Evolutionary conservation across 306 rosid species (phyloP), one percentile per base, ranked within the genome.

Genomic region (Cicer cuneatum): DNA sequence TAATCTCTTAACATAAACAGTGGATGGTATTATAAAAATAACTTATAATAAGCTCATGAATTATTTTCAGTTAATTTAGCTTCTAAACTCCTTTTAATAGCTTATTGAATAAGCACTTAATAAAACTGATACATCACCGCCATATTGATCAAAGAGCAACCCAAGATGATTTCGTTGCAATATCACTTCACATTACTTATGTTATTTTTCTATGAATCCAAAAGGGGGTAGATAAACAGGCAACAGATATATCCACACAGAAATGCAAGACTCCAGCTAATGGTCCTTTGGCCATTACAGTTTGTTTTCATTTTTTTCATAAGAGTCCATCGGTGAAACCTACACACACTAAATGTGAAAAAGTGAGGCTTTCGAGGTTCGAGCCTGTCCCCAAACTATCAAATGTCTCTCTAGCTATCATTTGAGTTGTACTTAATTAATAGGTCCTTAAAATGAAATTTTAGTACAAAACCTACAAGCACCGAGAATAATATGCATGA

Each of bases 111-210:
- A 60, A 16, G 35, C 49, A 42, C 52, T 6, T 2, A 5, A 1
- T 41, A 14, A 16, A 64, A 35, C 15, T 11, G 19, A 64, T 49
- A 33, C 42, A 45, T 37, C 73, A 46, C 47, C 35, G 38, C 15
- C 16, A 24, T 7, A 41, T 11, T 75, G 54, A 54, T 47, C 49
- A 8, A 77, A 59, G 54, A 37, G 37, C 56, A 60, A 72, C 56
- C 42, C 29, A 8, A 19, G 47, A 69, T 7, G 37, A 19, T 54
- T 40, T 12, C 46, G 38, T 19, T 19, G 49, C 11, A 18, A 58
- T 24, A 73, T 73, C 74, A 53, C 66, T 53, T 78, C 8, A 19
- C 19, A 52, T 60, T 35, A 59, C 57, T 37, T 78, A 42, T 7
- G 38, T 11, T 38, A 29, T 66, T 18, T 18, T 42, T 13, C 16